Evolutionary conservation across 2,329 filamentous ascomycete species (phyloP).

Genomic region (Ascochyta koolunga): DNA sequence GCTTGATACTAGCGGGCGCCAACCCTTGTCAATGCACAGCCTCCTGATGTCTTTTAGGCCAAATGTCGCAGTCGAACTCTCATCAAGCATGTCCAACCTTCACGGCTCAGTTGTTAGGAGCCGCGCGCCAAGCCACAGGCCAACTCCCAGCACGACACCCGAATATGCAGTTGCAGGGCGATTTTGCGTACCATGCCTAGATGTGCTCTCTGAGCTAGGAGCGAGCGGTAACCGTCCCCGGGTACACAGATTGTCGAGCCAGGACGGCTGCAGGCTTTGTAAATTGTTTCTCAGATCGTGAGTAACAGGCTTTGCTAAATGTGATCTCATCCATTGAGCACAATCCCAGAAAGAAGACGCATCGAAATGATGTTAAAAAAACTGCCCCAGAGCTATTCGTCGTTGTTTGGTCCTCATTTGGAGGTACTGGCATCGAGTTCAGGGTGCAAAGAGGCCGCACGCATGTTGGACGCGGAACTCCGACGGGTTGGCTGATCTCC

Average conservation of each 20-base stretch:
- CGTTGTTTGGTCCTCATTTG: background rate
- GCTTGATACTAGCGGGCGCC: background rate
- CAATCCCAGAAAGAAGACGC: background rate
- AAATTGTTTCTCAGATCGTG: constrained; percentile 1
- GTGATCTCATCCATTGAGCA: background rate
- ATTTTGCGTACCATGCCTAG: background rate
- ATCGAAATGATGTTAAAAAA: background rate
- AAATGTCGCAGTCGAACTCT: background rate
- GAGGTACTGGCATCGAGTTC: background rate
- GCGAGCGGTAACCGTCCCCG: background rate
- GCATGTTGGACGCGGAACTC: background rate
- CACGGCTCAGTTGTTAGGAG: background rate
- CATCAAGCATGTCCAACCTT: background rate
- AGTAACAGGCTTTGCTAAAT: background rate
- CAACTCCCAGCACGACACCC: background rate
- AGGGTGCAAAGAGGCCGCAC: background rate
- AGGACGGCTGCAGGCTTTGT: constrained; percentile 4
- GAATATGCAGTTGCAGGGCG: background rate
- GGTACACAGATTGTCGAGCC: background rate
- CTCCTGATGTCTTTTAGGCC: background rate
- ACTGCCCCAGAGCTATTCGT: background rate
- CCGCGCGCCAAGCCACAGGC: background rate
- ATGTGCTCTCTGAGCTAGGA: background rate
- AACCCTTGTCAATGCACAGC: background rate
- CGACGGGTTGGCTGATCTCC: background rate